Evolutionary conservation across 805 yeast genomes (phyloP).

Genomic region (Myxozyma neotropica): DNA sequence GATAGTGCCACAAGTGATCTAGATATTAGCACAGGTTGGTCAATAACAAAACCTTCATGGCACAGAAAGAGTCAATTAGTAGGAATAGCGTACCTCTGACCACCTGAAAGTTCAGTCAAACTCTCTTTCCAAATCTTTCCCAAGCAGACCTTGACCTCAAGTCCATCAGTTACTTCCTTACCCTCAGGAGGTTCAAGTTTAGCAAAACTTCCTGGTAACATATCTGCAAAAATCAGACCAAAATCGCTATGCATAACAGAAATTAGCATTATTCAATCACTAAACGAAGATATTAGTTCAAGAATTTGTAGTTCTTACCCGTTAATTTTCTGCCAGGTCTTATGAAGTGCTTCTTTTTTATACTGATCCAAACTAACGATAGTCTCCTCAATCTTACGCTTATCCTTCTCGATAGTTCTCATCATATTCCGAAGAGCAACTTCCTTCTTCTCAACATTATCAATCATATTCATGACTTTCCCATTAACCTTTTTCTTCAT

Average conservation of each 20-base stretch:
- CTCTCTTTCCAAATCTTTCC: slow-evolving; percentile 97
- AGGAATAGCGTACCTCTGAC: slow-evolving; percentile 64
- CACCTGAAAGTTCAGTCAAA: slow-evolving; percentile 92
- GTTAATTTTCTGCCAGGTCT: slow-evolving; percentile 85
- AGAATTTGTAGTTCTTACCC: too few species aligned
- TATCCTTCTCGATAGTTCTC: slow-evolving; percentile 83
- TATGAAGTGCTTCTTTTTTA: slow-evolving; percentile 76
- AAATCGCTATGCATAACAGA: slow-evolving; percentile 54
- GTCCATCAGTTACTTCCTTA: slow-evolving; percentile 84
- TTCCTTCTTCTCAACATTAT: slow-evolving; percentile 88
- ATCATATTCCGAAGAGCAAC: slow-evolving; percentile 74
- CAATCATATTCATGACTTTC: slow-evolving; percentile 88
- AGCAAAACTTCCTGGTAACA: slow-evolving; percentile 87
- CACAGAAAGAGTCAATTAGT: too few species aligned
- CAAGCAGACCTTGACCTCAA: slow-evolving; percentile 84
- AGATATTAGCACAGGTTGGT: not conserved
- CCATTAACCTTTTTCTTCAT: slow-evolving; percentile 82
- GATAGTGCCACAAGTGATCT: slow-evolving; percentile 86
- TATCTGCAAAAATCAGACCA: slow-evolving; percentile 84
- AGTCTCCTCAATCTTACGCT: slow-evolving; percentile 85
- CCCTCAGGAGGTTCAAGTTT: slow-evolving; percentile 80
- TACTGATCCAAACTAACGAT: slow-evolving; percentile 80
- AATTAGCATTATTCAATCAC: not conserved
- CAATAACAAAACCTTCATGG: too few species aligned
- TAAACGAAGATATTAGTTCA: too few species aligned